Conservation (phyloP, 2,329 filamentous ascomycete species). For the Stagonosporopsis chrysanthemi region DNA sequence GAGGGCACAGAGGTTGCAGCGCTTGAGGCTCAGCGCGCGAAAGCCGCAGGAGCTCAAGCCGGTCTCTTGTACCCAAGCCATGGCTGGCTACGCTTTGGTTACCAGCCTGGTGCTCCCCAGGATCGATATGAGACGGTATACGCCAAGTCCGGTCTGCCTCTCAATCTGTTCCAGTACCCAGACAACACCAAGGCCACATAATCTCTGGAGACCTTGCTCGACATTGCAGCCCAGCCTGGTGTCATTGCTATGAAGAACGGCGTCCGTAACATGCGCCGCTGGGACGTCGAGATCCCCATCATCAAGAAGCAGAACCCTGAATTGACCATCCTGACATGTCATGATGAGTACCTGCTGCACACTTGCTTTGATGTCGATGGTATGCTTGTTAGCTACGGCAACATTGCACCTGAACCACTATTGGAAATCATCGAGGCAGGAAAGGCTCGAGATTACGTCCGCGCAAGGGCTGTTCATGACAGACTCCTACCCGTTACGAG, state of each 20-base stretch:
- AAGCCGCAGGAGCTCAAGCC: conserved; percentile 59
- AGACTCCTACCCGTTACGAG: conserved; percentile 60
- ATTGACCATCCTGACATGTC: conserved; percentile 60
- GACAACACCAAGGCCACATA: conserved; percentile 63
- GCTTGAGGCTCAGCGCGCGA: conserved; percentile 60
- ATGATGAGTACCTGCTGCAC: conserved; percentile 63
- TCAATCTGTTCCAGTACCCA: conserved; percentile 64
- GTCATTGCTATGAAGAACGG: conserved; percentile 66
- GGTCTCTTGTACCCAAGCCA: conserved; percentile 62
- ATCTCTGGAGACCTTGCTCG: conserved; percentile 60
- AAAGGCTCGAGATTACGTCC: conserved; percentile 58
- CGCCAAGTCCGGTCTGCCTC: conserved; percentile 58
- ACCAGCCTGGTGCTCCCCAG: conserved; percentile 62
- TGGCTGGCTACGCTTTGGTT: conserved; percentile 64
- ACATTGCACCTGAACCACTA: conserved; percentile 60
- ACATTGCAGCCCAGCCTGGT: conserved; percentile 61
- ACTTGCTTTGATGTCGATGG: conserved; percentile 62
- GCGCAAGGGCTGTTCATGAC: conserved; percentile 60
- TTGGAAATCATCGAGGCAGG: conserved; percentile 61
- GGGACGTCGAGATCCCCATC: conserved; percentile 64
- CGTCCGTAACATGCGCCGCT: conserved; percentile 64
- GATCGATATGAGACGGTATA: conserved; percentile 61
- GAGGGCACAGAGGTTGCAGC: conserved; percentile 63
- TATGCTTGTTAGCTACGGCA: conserved; percentile 63
- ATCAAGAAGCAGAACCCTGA: conserved; percentile 59